These are phyloP conservation scores for Stentor roeselii DNA, from an alignment of 73 alveolate genomes.

Conservation along the genomic window DNA sequence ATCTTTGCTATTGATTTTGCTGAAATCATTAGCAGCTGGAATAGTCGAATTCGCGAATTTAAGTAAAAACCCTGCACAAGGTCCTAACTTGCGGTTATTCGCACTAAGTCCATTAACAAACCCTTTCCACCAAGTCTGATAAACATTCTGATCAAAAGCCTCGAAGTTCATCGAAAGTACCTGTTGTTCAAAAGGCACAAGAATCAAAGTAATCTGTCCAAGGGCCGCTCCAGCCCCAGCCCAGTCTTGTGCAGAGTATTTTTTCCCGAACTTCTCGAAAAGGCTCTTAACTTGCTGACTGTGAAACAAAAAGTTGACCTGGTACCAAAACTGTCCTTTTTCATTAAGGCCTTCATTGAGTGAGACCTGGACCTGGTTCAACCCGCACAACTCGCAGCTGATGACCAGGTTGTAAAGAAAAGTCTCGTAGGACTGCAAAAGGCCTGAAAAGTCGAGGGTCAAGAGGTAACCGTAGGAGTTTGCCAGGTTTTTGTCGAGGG, in stretches of 20 bases:
- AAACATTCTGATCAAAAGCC: neutral
- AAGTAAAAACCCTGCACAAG: neutral
- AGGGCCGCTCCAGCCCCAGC: neutral
- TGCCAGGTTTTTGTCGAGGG: neutral
- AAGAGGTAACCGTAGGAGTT: neutral
- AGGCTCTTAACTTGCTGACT: neutral
- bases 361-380: neutral
- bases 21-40: neutral
- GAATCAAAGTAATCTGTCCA: neutral
- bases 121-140: neutral
- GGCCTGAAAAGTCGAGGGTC: neutral
- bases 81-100: neutral
- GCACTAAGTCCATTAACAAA: too few relatives aligned
- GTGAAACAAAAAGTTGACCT: neutral
- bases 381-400: neutral
- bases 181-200: neutral
- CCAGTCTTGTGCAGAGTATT: too few relatives aligned
- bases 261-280: neutral
- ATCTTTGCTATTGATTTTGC: too few relatives aligned
- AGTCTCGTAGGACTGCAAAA: neutral
- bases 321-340: neutral
- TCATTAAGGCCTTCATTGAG: neutral
- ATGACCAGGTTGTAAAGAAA: neutral
- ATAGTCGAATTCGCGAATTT: neutral
- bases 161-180: neutral